Base-by-base conservation (phyloP, 169 alveolate genomes). In the Cryptosporidium tyzzeri region DNA sequence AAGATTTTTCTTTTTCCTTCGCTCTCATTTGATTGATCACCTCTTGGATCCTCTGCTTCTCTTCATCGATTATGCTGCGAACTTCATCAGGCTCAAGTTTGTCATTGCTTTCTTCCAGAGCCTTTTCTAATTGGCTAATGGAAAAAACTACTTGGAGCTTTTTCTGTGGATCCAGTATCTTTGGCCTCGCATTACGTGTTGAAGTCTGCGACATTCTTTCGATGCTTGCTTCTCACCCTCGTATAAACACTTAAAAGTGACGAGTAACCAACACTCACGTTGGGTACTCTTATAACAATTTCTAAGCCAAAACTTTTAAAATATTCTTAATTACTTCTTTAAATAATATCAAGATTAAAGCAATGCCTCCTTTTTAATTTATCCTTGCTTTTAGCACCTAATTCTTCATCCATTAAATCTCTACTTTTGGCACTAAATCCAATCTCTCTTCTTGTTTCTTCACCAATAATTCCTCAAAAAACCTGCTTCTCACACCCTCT, bases 161-260 rank as follows among this genome's bases (percentile, higher is more conserved):
- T 53, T 80, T 80, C n/a, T 80, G 73, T 41, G 89, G 89, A 26
- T 80, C 89, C 45, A 80, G 55, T 14, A 69, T 65, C 35, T 80
- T 80, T 4, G 89, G 89, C 23, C 67, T 59, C 37, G 89, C 39
- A 12, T 80, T 61, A 26, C 89, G 89, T 6, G 89, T 80, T 58
- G 55, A 39, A 29, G 80, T 41, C 41, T 61, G 62, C 1, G 89
- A 80, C 89, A 80, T 80, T 8, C 55, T 41, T 80, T 21, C 0
- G 39, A 41, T 70, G 5, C 18, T 31, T 35, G 53, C 74, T 67
- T 18, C 31, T 68, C 55, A 0, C 21, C 21, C 55, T 48, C 18
- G 55, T 14, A 7, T 48, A 48, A 45, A 48, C 23, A 48, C 16
- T 55, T 16, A 55, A 21, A 23, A n/a, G 67, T 23, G 67, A 29